Conservation (phyloP, 108 stramenopile genomes). For the Cyclostephanos tholiformis region DNA sequence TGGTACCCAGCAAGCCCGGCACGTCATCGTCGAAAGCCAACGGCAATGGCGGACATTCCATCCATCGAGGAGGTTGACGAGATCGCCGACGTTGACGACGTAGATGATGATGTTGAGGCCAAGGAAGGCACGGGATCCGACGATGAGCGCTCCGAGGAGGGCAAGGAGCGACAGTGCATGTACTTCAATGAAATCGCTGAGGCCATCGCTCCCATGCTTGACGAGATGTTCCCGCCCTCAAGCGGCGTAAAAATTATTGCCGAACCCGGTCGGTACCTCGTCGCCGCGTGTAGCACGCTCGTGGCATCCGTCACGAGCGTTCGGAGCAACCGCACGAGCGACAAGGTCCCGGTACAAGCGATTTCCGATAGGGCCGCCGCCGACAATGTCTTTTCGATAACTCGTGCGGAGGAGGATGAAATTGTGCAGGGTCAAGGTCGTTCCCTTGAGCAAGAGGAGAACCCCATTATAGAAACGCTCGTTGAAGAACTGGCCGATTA, state of each 20-base stretch:
- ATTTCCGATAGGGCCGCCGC: constrained; percentile 60
- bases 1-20: too few relatives aligned
- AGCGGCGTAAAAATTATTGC: constrained; percentile 83
- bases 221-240: constrained; percentile 64
- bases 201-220: constrained; percentile 72
- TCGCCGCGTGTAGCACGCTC: constrained; percentile 77
- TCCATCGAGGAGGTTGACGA: constrained; percentile 34
- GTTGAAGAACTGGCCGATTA: constrained; percentile 62
- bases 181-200: constrained; percentile 81
- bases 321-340: constrained; percentile 54
- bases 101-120: constrained; percentile 33
- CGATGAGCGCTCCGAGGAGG: constrained; percentile 17
- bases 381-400: constrained; percentile 48
- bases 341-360: constrained; percentile 24
- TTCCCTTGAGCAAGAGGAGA: constrained; percentile 44
- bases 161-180: constrained; percentile 54
- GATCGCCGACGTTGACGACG: constrained; percentile 39
- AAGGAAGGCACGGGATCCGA: constrained; percentile 41
- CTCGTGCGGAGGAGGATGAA: constrained; percentile 66
- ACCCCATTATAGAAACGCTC: constrained; percentile 55
- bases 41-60: constrained; percentile 30
- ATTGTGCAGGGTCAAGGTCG: constrained; percentile 54
- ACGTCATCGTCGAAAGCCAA: too few relatives aligned
- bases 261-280: constrained; percentile 94
- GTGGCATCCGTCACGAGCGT: constrained; percentile 63